Evolutionary conservation across 2,329 filamentous ascomycete genomes (phyloP).

Genomic region (Fusarium multiceps): DNA sequence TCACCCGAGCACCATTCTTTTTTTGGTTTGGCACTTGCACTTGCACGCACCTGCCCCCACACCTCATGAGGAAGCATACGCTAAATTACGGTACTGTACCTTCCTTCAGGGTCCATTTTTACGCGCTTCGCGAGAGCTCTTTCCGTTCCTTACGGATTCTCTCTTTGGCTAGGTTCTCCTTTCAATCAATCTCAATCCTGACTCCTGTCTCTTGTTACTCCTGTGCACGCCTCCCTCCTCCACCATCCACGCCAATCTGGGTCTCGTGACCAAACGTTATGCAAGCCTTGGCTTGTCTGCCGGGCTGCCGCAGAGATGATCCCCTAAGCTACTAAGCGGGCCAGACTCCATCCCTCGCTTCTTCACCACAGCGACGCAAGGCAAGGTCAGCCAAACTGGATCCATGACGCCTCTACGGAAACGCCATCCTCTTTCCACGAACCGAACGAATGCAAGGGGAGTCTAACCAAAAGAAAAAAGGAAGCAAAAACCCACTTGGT

Average conservation of each 20-base stretch:
- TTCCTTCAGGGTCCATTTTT: constrained; percentile 32
- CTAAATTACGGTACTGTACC: constrained; percentile 21
- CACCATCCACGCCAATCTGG: constrained; percentile 12
- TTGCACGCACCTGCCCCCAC: constrained; percentile 18
- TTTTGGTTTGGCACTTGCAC: constrained; percentile 30
- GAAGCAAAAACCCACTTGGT: constrained; percentile 21
- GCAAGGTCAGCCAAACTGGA: constrained; percentile 23
- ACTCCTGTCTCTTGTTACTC: constrained; percentile 1
- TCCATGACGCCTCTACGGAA: constrained; percentile 37
- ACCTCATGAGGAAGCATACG: neutral
- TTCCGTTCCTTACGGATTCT: neutral
- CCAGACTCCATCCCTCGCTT: constrained; percentile 37
- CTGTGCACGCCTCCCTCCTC: constrained; percentile 22
- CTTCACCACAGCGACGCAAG: constrained; percentile 42
- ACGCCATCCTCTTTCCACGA: constrained; percentile 19
- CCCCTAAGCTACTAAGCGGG: constrained; percentile 20
- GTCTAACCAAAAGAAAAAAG: constrained; percentile 5
- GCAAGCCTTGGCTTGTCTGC: constrained; percentile 24
- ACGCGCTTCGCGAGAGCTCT: neutral
- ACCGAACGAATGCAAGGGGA: constrained; percentile 16
- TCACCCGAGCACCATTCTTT: constrained; percentile 26
- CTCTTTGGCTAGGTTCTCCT: neutral
- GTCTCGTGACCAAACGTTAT: constrained; percentile 28
- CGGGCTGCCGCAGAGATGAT: constrained; percentile 15
- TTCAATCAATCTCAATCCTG: constrained; percentile 5